Evolutionary conservation across 192 early-diverging fungal species (phyloP).

Genomic region (Umbelopsis isabellina): DNA sequence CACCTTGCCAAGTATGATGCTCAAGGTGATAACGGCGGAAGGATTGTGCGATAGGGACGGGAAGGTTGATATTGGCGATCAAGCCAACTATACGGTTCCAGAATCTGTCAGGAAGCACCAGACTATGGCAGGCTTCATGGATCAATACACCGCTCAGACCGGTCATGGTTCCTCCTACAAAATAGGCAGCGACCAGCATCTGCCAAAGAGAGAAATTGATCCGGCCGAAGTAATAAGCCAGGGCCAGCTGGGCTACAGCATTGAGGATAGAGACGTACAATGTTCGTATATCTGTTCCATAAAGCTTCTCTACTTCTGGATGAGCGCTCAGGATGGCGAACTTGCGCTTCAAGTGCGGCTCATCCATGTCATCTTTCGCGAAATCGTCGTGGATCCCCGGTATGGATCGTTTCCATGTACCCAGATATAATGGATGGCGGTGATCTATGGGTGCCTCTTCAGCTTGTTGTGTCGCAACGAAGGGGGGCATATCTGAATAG

Average conservation of each 20-base stretch:
- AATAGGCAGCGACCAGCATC: constrained; percentile 71
- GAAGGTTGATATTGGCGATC: constrained; percentile 86
- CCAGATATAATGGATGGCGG: constrained; percentile 79
- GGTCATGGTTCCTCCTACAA: constrained; percentile 84
- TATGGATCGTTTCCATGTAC: constrained; percentile 82
- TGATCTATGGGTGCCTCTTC: constrained; percentile 46
- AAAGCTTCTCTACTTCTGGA: constrained; percentile 87
- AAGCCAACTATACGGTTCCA: constrained; percentile 84
- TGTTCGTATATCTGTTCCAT: constrained; percentile 82
- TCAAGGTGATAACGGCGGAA: constrained; percentile 91
- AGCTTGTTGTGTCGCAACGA: constrained; percentile 25
- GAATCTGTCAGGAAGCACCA: constrained; percentile 72
- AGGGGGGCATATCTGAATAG: constrained; percentile 32
- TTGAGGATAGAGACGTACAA: constrained; percentile 68
- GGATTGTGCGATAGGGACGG: constrained; percentile 76
- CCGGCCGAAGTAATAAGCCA: constrained; percentile 80
- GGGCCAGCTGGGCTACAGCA: constrained; percentile 70
- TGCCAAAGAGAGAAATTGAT: constrained; percentile 66
- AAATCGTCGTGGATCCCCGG: constrained; percentile 73
- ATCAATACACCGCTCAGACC: constrained; percentile 83
- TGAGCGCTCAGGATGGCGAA: constrained; percentile 83
- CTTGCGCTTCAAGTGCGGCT: constrained; percentile 93
- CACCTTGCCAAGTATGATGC: constrained; percentile 97
- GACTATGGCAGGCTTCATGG: constrained; percentile 91
- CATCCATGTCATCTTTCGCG: constrained; percentile 87